Evolutionary conservation across 2,329 filamentous ascomycete species (phyloP), one percentile per base, ranked within the genome.

Genomic region (Fusarium nygamai): DNA sequence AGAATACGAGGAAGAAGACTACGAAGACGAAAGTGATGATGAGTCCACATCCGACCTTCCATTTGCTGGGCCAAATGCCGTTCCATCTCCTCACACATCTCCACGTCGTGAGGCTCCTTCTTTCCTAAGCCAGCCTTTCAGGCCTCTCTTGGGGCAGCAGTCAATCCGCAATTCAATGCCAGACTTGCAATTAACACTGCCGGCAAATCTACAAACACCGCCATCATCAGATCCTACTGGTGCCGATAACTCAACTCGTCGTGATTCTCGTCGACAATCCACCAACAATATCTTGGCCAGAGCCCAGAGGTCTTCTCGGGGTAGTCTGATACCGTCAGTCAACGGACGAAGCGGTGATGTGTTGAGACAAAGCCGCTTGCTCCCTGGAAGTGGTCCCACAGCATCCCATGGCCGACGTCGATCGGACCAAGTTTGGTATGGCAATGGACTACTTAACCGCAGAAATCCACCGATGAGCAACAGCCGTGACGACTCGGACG

Each of bases 171-270:
- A 65, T 43, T 20, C 43, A 27, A 50, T 60, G 24, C 22, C 50
- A 39, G 57, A 43, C 14, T 56, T 58, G 16, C 67, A 48, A 24
- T 16, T 24, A 17, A 54, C 47, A 20, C 53, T 46, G 27, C 57
- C 61, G 27, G 22, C 27, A 31, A 60, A 62, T 33, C 51, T 78
- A 43, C 74, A 68, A 57, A 81, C 79, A 20, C 78, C 80, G 41
- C 79, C 80, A 19, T 72, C 76, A 5, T 79, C 79, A 22, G 70
- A 75, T 31, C 71, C 69, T n/a, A 54, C 58, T 19, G 64, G 64
- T 44, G 31, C 39, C 22, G 69, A 68, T 31, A 58, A 69, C 31
- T 41, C 34, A 19, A 57, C 61, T 12, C 59, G 60, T 31, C 61
- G 34, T 41, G 60, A 66, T 48, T 59, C 51, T 47, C 67, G 51